phyloP scores from a whole-genome alignment of 73 alveolate genomes.

The Durusdinium trenchii region DNA sequence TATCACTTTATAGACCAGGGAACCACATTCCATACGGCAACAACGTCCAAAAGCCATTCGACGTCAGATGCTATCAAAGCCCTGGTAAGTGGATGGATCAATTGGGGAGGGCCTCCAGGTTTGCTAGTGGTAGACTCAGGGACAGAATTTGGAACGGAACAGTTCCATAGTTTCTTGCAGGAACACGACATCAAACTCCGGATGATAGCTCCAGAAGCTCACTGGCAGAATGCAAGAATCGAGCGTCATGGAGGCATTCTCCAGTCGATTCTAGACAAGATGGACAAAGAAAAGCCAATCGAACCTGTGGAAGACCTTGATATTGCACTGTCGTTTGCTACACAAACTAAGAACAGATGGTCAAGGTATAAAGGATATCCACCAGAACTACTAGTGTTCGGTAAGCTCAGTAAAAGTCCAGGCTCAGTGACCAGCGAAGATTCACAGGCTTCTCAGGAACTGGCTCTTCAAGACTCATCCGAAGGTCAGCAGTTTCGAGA shows the following conservation, averaged over 20 bases:
- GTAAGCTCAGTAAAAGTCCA: neutral
- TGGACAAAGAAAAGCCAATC: neutral
- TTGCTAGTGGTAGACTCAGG: neutral
- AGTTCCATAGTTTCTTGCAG: neutral
- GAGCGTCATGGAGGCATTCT: conserved; percentile 33
- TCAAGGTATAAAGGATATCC: neutral
- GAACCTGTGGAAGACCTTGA: neutral
- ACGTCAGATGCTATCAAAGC: neutral
- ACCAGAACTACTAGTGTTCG: neutral
- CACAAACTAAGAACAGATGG: neutral
- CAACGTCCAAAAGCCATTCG: neutral
- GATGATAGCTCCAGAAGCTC: neutral
- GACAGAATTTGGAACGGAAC: neutral
- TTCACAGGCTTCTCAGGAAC: neutral
- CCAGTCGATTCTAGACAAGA: neutral
- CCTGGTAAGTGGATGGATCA: neutral
- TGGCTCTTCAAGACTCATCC: neutral
- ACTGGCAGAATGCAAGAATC: neutral
- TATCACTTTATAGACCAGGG: neutral
- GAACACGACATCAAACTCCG: neutral
- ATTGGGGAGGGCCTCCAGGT: neutral
- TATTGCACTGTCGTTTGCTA: neutral
- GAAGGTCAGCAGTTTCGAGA: neutral
- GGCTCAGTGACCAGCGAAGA: neutral
- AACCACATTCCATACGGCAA: neutral